These are phyloP conservation scores for Cymodocea nodosa DNA, from an alignment of 116 monocot species.

Conservation along the genomic window DNA sequence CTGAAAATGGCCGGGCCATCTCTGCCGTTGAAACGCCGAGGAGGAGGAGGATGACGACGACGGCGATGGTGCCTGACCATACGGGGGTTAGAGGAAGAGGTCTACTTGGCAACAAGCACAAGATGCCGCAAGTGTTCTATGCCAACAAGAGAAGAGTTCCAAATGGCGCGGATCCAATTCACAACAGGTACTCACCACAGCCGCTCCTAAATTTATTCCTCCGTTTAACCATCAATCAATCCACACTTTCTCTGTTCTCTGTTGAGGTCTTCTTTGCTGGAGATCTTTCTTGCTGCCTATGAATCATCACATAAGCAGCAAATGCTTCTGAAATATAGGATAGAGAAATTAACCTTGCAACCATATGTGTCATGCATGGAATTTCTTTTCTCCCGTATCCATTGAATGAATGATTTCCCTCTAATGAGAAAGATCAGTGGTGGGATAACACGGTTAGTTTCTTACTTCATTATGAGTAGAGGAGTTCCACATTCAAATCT, in stretches of 20 bases:
- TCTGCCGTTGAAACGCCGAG: background rate
- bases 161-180: constrained; percentile 73
- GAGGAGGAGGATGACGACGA: background rate
- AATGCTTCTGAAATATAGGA: background rate
- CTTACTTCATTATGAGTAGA: no score
- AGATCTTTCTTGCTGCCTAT: background rate
- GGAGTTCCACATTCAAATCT: no score
- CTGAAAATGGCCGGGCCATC: background rate
- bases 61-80: constrained; percentile 2
- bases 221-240: background rate
- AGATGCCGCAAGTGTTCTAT: constrained; percentile 9
- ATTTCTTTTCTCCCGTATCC: no score
- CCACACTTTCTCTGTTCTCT: background rate
- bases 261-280: background rate
- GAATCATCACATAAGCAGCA: background rate
- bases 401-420: no score
- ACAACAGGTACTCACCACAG: constrained; percentile 33
- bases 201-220: background rate
- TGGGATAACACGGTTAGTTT: no score
- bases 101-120: background rate
- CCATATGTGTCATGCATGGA: no score
- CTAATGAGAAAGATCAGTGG: no score
- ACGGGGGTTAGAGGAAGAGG: background rate
- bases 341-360: background rate
- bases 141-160: constrained; percentile 61